A percentile compares a stretch with the other conserved stretches of the same genome.
These are phyloP conservation scores for Torulaspora globosa DNA, from an alignment of 1,139 yeast genomes.

Conservation along the genomic window DNA sequence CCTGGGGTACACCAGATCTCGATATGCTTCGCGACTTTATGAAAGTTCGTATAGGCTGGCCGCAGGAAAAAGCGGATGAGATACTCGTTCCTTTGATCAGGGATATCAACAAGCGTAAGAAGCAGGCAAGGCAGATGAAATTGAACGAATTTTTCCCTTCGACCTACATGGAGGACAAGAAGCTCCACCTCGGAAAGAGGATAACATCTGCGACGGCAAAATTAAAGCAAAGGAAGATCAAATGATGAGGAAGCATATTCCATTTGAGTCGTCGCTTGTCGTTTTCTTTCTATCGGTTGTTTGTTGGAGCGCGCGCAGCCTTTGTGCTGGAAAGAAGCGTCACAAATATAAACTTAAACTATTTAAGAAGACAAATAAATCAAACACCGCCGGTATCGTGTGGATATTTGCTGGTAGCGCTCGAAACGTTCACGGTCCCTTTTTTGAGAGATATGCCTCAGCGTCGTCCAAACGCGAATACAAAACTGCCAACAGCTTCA, in stretches of 20 bases:
- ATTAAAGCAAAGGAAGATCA: conserved; percentile 37
- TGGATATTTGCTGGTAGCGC: not conserved
- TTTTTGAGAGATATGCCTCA: conserved; percentile 7
- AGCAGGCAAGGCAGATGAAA: conserved; percentile 53
- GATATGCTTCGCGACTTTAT: conserved; percentile 72
- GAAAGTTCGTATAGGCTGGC: conserved; percentile 77
- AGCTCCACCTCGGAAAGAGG: conserved; percentile 53
- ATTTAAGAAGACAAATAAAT: not conserved
- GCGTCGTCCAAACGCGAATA: conserved; percentile 7
- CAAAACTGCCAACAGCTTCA: conserved; percentile 5
- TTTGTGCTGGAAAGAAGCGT: conserved; percentile 6
- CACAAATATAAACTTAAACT: not conserved
- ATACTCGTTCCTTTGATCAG: conserved; percentile 83
- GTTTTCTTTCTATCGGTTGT: conserved; percentile 1
- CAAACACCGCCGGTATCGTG: not conserved
- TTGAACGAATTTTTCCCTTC: conserved; percentile 57
- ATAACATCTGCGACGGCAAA: conserved; percentile 54
- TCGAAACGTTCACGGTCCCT: not conserved
- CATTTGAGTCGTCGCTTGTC: not conserved
- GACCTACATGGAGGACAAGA: conserved; percentile 43
- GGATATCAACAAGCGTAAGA: conserved; percentile 62
- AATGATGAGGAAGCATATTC: conserved; percentile 5
- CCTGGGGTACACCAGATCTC: conserved; percentile 88
- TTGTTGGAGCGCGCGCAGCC: conserved; percentile 5
- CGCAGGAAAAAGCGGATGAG: conserved; percentile 70